phyloP scores from a whole-genome alignment of 306 rosid species.

The Albizia julibrissin region DNA sequence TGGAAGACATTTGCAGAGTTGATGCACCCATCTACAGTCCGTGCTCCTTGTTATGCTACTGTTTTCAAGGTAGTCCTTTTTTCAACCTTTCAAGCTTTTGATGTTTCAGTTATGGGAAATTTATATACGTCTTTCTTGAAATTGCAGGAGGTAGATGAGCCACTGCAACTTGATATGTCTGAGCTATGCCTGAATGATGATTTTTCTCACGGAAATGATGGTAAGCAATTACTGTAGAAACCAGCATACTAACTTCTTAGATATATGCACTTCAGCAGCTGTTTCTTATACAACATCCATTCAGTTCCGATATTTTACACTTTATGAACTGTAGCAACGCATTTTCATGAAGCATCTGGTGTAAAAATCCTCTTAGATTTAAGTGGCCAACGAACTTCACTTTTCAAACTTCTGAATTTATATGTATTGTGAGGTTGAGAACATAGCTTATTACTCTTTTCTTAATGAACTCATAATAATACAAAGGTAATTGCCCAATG shows the following conservation, averaged over 20 bases:
- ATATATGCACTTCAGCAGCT: not conserved
- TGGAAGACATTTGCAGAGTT: conserved; percentile 99
- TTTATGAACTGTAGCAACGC: not conserved
- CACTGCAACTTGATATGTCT: conserved; percentile 85
- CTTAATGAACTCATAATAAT: not conserved
- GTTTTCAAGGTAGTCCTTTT: conserved; percentile 73
- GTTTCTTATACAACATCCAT: not conserved
- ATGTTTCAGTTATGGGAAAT: conserved; percentile 17
- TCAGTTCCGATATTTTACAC: not conserved
- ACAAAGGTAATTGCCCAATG: not conserved
- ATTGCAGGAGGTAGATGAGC: conserved; percentile 92
- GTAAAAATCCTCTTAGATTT: conserved; percentile 1
- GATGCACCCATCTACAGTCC: conserved; percentile 77
- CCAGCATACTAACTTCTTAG: not conserved
- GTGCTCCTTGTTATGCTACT: conserved; percentile 81
- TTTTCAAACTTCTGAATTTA: not conserved
- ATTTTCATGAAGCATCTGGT: conserved; percentile 3
- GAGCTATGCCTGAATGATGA: conserved; percentile 78
- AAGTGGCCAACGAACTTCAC: not conserved
- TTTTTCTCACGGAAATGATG: conserved; percentile 63
- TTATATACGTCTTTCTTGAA: conserved; percentile 31
- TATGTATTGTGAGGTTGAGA: not conserved
- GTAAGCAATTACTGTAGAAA: conserved; percentile 44
- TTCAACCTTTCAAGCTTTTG: conserved; percentile 23
- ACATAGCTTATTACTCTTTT: not conserved